These are phyloP conservation scores for Lactarius trivialis DNA, from an alignment of 768 basidiomycete genomes.

Conservation along the genomic window DNA sequence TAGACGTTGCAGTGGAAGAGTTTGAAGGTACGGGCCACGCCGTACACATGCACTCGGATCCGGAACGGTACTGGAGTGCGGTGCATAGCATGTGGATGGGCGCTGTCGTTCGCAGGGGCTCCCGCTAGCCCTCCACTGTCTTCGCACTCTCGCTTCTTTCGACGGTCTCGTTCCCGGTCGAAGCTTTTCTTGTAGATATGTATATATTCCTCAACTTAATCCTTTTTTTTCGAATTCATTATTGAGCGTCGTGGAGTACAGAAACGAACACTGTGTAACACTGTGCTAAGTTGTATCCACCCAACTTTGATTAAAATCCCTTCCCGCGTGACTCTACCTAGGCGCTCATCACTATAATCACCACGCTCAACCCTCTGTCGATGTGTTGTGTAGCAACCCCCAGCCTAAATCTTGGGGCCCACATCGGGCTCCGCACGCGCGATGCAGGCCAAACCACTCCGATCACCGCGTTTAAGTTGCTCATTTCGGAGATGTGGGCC, in stretches of 20 bases:
- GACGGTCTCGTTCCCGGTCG: background rate
- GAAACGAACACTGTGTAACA: background rate
- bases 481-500: background rate
- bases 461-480: background rate
- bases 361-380: background rate
- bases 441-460: background rate
- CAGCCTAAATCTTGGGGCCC: background rate
- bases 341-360: background rate
- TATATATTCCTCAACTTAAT: background rate
- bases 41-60: conserved; percentile 21
- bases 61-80: conserved; percentile 22
- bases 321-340: background rate
- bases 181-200: background rate
- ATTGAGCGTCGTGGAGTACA: background rate
- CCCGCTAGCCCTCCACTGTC: background rate
- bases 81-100: conserved; percentile 19
- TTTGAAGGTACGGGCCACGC: conserved; percentile 20
- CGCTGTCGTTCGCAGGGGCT: conserved; percentile 1
- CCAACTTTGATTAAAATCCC: background rate
- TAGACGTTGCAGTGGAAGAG: conserved; percentile 22
- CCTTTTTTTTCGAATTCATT: too few species aligned
- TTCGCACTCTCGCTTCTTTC: background rate
- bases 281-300: too few species aligned
- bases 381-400: background rate
- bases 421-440: background rate